Percentiles rank a stretch among this genome's conserved stretches.
Conservation (phyloP, 768 basidiomycete species). For the Strobilomyces echinocephalus region DNA sequence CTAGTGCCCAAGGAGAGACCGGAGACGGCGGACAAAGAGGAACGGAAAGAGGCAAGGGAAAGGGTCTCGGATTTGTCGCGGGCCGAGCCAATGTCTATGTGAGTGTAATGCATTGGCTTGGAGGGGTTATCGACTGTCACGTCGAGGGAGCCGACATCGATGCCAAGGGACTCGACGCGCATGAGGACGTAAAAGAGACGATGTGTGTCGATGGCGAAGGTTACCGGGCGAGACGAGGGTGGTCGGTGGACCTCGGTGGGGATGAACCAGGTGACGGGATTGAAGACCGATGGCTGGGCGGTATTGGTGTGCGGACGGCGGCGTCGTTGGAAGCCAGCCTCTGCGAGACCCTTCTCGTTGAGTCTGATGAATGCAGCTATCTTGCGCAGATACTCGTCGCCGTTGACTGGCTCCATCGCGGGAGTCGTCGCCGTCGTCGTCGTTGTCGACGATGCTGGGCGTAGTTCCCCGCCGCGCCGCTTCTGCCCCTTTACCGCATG, state of each 20-base stretch:
- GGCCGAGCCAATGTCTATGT: slow-evolving; percentile 40
- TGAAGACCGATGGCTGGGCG: slow-evolving; percentile 42
- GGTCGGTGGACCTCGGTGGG: slow-evolving; percentile 21
- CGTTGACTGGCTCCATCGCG: slow-evolving; percentile 51
- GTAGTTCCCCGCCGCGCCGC: slow-evolving; percentile 11
- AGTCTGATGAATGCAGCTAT: slow-evolving; percentile 66
- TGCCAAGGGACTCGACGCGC: slow-evolving; percentile 76
- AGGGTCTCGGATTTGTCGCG: slow-evolving; percentile 67
- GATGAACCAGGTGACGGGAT: slow-evolving; percentile 60
- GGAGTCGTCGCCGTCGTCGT: background rate
- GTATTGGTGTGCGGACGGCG: slow-evolving; percentile 33
- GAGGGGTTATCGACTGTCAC: slow-evolving; percentile 67
- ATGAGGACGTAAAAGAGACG: slow-evolving; percentile 87
- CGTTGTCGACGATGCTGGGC: background rate
- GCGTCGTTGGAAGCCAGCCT: slow-evolving; percentile 52
- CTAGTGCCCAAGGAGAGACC: slow-evolving; percentile 64
- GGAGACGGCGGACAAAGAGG: slow-evolving; percentile 73
- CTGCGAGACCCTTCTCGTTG: slow-evolving; percentile 71
- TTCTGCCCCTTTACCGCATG: slow-evolving; percentile 19
- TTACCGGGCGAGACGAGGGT: slow-evolving; percentile 49
- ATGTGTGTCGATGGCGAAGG: slow-evolving; percentile 70
- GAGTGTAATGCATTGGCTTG: slow-evolving; percentile 71
- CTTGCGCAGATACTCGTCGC: slow-evolving; percentile 71
- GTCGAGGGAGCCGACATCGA: slow-evolving; percentile 76
- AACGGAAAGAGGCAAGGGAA: slow-evolving; percentile 70